Evolutionary conservation across 257 asterid species (phyloP).

Genomic region (Scutellaria minor): DNA sequence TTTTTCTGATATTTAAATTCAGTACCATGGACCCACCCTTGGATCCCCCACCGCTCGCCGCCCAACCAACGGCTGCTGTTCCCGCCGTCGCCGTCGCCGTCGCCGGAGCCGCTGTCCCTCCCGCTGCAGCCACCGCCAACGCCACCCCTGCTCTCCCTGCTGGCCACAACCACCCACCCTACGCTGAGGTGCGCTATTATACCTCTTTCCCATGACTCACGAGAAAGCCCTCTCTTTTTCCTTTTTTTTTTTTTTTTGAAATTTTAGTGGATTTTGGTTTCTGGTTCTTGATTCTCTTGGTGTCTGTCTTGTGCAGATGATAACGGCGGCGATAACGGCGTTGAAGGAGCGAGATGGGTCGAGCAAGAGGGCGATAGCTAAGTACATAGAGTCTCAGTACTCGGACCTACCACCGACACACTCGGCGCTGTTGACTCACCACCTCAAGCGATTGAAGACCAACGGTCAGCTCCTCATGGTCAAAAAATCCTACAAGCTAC

Average conservation of each 20-base stretch:
- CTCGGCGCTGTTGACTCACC: slow-evolving; percentile 55
- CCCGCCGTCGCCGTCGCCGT: slow-evolving; percentile 20
- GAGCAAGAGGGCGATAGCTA: slow-evolving; percentile 67
- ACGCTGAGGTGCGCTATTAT: slow-evolving; percentile 51
- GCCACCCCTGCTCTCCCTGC: slow-evolving; percentile 28
- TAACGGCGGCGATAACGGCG: slow-evolving; percentile 62
- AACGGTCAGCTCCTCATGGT: slow-evolving; percentile 61
- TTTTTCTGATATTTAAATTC: slow-evolving; percentile 28
- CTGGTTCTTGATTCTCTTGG: slow-evolving; percentile 8
- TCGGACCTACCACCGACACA: slow-evolving; percentile 55
- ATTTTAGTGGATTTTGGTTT: background rate
- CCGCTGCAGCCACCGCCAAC: slow-evolving; percentile 26
- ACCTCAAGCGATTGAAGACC: slow-evolving; percentile 59
- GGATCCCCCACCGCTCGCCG: slow-evolving; percentile 46
- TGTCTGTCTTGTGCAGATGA: slow-evolving; percentile 57
- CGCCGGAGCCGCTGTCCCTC: background rate
- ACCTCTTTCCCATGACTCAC: background rate
- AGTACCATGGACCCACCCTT: slow-evolving; percentile 47
- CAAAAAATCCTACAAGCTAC: slow-evolving; percentile 70
- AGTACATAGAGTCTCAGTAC: slow-evolving; percentile 62
- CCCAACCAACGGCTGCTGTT: slow-evolving; percentile 35
- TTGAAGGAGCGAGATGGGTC: slow-evolving; percentile 74
- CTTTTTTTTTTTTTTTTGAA: background rate
- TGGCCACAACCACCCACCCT: slow-evolving; percentile 54
- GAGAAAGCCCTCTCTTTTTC: background rate